phyloP scores from a whole-genome alignment of 2,329 filamentous ascomycete genomes.

The Hymenoscyphus repandus region DNA sequence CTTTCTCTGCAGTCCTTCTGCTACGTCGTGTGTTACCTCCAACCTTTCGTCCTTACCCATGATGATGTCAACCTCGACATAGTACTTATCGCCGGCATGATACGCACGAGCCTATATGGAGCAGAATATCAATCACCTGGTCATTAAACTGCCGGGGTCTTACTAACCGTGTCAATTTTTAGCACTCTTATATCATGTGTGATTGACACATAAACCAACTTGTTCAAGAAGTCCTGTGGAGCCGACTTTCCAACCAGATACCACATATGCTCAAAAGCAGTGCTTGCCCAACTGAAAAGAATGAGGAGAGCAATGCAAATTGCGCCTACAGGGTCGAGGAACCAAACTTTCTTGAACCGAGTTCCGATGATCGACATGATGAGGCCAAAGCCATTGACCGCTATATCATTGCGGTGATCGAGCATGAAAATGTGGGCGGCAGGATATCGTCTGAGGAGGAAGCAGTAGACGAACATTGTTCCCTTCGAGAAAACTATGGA shows the following conservation, averaged over 20 bases:
- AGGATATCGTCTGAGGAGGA: conserved; percentile 47
- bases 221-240: conserved; percentile 74
- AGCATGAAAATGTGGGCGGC: conserved; percentile 50
- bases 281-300: conserved; percentile 73
- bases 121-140: neutral
- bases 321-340: conserved; percentile 76
- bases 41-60: conserved; percentile 70
- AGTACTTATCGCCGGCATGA: conserved; percentile 79
- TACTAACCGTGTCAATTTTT: conserved; percentile 68
- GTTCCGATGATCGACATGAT: conserved; percentile 79
- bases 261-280: conserved; percentile 70
- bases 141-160: neutral
- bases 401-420: conserved; percentile 58
- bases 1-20: conserved; percentile 75
- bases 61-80: conserved; percentile 79
- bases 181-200: conserved; percentile 84
- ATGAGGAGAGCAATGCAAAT: conserved; percentile 73
- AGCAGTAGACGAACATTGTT: conserved; percentile 49
- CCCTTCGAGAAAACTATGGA: conserved; percentile 44
- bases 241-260: conserved; percentile 76
- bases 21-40: conserved; percentile 76
- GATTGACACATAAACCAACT: conserved; percentile 87
- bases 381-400: conserved; percentile 88
- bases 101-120: conserved; percentile 55
- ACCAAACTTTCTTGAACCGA: conserved; percentile 61